Conservation (phyloP, 768 basidiomycete species). For the Pleurotus tuber-regium region DNA sequence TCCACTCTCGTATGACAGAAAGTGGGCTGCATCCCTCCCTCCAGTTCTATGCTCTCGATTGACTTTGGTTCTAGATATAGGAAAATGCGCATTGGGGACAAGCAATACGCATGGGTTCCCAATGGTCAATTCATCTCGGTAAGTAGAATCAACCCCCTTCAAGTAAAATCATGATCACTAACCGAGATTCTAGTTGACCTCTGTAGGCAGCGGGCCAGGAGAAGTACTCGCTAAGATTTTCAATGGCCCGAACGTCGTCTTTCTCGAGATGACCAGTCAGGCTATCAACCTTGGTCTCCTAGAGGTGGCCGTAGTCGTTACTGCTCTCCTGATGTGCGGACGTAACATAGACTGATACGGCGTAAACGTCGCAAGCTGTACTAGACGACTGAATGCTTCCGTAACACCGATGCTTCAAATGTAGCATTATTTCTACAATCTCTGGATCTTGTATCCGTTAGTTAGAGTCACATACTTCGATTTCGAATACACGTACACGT, state of each 20-base stretch:
- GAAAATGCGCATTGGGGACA: constrained; percentile 48
- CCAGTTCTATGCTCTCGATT: too few species aligned
- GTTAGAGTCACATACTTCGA: too few species aligned
- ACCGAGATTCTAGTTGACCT: constrained; percentile 40
- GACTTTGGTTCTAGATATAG: constrained; percentile 37
- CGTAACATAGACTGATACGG: constrained; percentile 62
- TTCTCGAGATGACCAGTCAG: constrained; percentile 54
- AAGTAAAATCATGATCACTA: not conserved
- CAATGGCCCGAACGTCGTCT: constrained; percentile 39
- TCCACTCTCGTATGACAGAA: constrained; percentile 32
- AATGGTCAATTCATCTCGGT: constrained; percentile 52
- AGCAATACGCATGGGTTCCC: constrained; percentile 55
- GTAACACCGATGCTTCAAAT: too few species aligned
- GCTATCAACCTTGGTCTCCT: constrained; percentile 57
- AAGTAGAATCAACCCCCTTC: constrained; percentile 20
- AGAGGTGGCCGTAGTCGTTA: constrained; percentile 48
- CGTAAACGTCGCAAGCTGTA: too few species aligned
- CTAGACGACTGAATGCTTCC: too few species aligned
- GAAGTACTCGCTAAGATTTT: constrained; percentile 51
- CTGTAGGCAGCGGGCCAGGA: constrained; percentile 29
- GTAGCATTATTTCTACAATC: too few species aligned
- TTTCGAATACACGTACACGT: too few species aligned
- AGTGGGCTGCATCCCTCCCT: constrained; percentile 20
- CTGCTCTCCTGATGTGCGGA: constrained; percentile 56
- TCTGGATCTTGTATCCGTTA: too few species aligned